Evolutionary conservation across 2,329 filamentous ascomycete genomes (phyloP).

Genomic region (Torrubiella hemipterigena): DNA sequence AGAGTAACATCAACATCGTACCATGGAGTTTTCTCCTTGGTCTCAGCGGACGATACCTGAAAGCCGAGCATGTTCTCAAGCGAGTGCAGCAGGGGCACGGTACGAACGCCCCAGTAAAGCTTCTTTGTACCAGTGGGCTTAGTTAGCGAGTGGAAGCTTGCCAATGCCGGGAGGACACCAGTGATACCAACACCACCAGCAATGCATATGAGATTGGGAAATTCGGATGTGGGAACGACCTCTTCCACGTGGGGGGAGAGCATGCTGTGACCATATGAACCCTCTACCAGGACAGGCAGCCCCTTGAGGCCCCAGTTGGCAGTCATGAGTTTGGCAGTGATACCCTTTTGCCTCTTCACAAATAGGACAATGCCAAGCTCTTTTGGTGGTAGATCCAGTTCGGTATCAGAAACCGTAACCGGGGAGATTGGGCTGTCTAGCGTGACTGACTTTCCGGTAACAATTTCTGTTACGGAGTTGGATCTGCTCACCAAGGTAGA

Average conservation of each 20-base stretch:
- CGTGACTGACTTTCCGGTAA: background rate
- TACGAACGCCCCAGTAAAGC: slow-evolving; percentile 17
- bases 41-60: too few relatives aligned
- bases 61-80: slow-evolving; percentile 12
- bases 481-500: slow-evolving; percentile 7
- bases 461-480: slow-evolving; percentile 2
- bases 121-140: slow-evolving; percentile 13
- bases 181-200: slow-evolving; percentile 20
- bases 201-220: slow-evolving; percentile 15
- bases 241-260: slow-evolving; percentile 10
- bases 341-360: slow-evolving; percentile 12
- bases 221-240: slow-evolving; percentile 7
- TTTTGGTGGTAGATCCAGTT: background rate
- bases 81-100: slow-evolving; percentile 12
- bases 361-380: slow-evolving; percentile 16
- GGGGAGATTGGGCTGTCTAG: slow-evolving; percentile 2
- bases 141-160: slow-evolving; percentile 10
- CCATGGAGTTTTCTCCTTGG: slow-evolving; percentile 11
- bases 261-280: slow-evolving; percentile 14
- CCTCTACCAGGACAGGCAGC: slow-evolving; percentile 16
- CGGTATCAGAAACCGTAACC: background rate
- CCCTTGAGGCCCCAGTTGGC: slow-evolving; percentile 8
- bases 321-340: slow-evolving; percentile 11
- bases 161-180: slow-evolving; percentile 14
- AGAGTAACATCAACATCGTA: slow-evolving; percentile 16